Evolutionary conservation across 75 land plant species (phyloP).

Genomic region (Pseudotsuga menziesii): DNA sequence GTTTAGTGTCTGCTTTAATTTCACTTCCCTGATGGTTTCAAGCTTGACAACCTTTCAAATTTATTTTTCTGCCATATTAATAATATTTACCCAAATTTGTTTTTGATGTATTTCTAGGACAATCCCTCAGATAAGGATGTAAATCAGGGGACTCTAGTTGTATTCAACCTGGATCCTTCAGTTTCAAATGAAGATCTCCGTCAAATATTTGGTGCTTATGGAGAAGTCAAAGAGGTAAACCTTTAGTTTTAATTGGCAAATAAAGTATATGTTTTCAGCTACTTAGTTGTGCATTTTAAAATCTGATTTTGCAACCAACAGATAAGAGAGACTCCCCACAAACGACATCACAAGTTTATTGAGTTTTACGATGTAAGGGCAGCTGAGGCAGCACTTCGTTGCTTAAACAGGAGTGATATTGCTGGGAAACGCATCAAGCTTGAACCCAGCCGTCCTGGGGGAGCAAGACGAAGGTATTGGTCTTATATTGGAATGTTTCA

Average conservation of each 20-base stretch:
- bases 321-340: conserved; percentile 97
- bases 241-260: not conserved
- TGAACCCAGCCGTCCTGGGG: conserved; percentile 97
- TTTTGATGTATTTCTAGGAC: conserved; percentile 47
- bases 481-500: not conserved
- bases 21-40: not conserved
- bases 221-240: conserved; percentile 86
- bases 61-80: not conserved
- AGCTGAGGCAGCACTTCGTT: conserved; percentile 81
- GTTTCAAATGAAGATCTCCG: conserved; percentile 92
- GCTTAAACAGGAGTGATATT: conserved; percentile 88
- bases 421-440: conserved; percentile 97
- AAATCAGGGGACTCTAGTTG: conserved; percentile 91
- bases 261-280: not conserved
- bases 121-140: conserved; percentile 95
- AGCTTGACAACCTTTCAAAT: not conserved
- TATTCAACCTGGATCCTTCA: conserved; percentile 84
- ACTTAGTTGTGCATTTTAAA: not conserved
- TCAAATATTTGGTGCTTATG: conserved; percentile 86
- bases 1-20: not conserved
- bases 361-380: conserved; percentile 94
- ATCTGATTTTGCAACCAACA: conserved; percentile 5
- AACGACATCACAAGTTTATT: conserved; percentile 92
- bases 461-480: conserved; percentile 77
- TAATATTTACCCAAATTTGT: not conserved